A percentile compares a stretch with the other conserved stretches of the same genome.
phyloP scores from a whole-genome alignment of 1,139 yeast species.

The Candida sp. region DNA sequence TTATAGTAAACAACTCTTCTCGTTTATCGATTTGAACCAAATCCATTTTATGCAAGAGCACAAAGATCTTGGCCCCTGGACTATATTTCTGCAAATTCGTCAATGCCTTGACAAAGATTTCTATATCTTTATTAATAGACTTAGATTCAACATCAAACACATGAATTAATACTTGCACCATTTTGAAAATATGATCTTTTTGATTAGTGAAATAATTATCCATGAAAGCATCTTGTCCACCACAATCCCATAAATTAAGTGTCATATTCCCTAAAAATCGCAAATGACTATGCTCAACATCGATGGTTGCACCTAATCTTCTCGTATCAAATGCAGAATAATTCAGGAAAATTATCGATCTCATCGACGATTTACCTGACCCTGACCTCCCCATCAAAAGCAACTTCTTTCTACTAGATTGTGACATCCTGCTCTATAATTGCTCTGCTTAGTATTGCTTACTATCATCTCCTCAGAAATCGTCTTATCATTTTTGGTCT shows the following conservation, averaged over 20 bases:
- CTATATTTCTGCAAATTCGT: slow-evolving; percentile 80
- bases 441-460: too few species aligned
- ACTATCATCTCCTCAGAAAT: neutral
- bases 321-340: slow-evolving; percentile 97
- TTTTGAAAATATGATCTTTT: slow-evolving; percentile 87
- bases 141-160: slow-evolving; percentile 96
- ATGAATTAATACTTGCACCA: slow-evolving; percentile 96
- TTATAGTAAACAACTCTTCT: slow-evolving; percentile 75
- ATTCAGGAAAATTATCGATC: slow-evolving; percentile 91
- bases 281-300: slow-evolving; percentile 94
- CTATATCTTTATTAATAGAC: slow-evolving; percentile 90
- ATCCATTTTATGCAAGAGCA: slow-evolving; percentile 94
- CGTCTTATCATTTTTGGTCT: neutral
- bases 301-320: slow-evolving; percentile 94
- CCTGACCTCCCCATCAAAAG: slow-evolving; percentile 86
- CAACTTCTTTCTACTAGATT: slow-evolving; percentile 40
- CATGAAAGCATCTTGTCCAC: slow-evolving; percentile 97
- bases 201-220: slow-evolving; percentile 88
- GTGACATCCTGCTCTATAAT: slow-evolving; percentile 15
- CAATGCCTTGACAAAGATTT: slow-evolving; percentile 81
- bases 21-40: slow-evolving; percentile 85
- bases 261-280: slow-evolving; percentile 95
- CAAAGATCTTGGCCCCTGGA: slow-evolving; percentile 91
- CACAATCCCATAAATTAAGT: slow-evolving; percentile 96
- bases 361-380: slow-evolving; percentile 96